phyloP scores from a whole-genome alignment of 805 yeast species.

The Yarrowia osloensis region DNA sequence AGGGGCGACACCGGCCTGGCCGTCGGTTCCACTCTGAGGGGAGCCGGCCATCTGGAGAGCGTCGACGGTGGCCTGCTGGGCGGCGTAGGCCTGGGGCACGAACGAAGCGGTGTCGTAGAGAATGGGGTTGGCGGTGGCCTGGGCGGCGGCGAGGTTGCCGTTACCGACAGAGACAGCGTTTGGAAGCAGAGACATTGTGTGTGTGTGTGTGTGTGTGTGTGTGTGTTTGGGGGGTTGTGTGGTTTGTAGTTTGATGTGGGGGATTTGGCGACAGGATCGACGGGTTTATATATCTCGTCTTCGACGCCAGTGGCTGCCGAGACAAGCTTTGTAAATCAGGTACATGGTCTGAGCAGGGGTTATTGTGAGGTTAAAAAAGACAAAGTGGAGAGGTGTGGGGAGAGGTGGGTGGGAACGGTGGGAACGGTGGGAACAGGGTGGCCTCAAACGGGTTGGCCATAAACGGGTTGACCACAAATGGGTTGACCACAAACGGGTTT shows the following conservation, averaged over 20 bases:
- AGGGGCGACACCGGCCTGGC: constrained; percentile 34
- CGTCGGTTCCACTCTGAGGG: constrained; percentile 30
- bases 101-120: constrained; percentile 25
- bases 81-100: constrained; percentile 25
- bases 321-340: constrained; percentile 26
- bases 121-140: constrained; percentile 28
- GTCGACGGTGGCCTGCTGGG: constrained; percentile 30
- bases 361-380: constrained; percentile 15
- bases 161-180: constrained; percentile 32
- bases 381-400: background rate
- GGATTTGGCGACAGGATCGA: background rate
- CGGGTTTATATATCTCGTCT: constrained; percentile 2
- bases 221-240: background rate
- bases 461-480: too few species aligned
- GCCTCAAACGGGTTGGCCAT: too few species aligned
- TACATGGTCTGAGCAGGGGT: constrained; percentile 12
- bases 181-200: constrained; percentile 29
- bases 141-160: constrained; percentile 30
- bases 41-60: constrained; percentile 31
- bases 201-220: constrained; percentile 3
- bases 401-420: background rate
- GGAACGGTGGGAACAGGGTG: background rate
- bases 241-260: background rate
- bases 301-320: constrained; percentile 2
- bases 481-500: too few species aligned